Percentiles rank a stretch among this genome's conserved stretches.
Evolutionary conservation across 768 basidiomycete species (phyloP).

Genomic region (Boletus subparvulus): DNA sequence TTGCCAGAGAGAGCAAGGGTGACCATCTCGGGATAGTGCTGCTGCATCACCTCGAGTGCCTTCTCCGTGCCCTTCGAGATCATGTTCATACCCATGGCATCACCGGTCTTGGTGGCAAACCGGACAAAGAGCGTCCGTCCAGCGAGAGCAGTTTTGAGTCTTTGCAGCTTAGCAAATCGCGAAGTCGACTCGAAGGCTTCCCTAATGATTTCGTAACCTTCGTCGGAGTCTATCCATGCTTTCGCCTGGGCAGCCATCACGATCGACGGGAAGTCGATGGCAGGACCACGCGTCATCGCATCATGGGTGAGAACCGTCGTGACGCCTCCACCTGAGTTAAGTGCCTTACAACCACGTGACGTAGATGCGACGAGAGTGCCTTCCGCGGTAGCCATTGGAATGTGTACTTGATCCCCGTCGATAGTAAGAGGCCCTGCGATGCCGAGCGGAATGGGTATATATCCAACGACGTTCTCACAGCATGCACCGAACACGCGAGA

Average conservation of each 20-base stretch:
- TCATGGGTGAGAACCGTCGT: slow-evolving; percentile 90
- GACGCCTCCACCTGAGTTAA: slow-evolving; percentile 95
- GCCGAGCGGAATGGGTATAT: slow-evolving; percentile 93
- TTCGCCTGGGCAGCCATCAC: slow-evolving; percentile 79
- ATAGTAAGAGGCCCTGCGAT: slow-evolving; percentile 94
- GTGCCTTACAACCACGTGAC: slow-evolving; percentile 95
- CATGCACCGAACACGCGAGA: slow-evolving; percentile 92
- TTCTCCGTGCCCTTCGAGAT: slow-evolving; percentile 98
- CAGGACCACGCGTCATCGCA: slow-evolving; percentile 98
- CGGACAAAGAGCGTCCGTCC: slow-evolving; percentile 92
- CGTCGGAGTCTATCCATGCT: slow-evolving; percentile 81
- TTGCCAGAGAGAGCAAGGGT: slow-evolving; percentile 92
- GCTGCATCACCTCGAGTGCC: slow-evolving; percentile 77
- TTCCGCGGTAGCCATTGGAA: slow-evolving; percentile 99
- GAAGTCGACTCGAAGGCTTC: slow-evolving; percentile 93
- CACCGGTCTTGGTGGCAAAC: slow-evolving; percentile 92
- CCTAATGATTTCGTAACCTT: slow-evolving; percentile 74
- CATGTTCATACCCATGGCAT: slow-evolving; percentile 99
- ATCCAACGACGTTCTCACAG: slow-evolving; percentile 98
- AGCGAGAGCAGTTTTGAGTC: slow-evolving; percentile 86
- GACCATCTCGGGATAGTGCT: slow-evolving; percentile 86
- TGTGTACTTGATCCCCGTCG: slow-evolving; percentile 80
- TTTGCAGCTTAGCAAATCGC: slow-evolving; percentile 84
- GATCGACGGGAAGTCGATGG: slow-evolving; percentile 89
- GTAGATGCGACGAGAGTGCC: slow-evolving; percentile 97